phyloP scores from a whole-genome alignment of 2,329 filamentous ascomycete species.

The Stagonosporopsis tanaceti region DNA sequence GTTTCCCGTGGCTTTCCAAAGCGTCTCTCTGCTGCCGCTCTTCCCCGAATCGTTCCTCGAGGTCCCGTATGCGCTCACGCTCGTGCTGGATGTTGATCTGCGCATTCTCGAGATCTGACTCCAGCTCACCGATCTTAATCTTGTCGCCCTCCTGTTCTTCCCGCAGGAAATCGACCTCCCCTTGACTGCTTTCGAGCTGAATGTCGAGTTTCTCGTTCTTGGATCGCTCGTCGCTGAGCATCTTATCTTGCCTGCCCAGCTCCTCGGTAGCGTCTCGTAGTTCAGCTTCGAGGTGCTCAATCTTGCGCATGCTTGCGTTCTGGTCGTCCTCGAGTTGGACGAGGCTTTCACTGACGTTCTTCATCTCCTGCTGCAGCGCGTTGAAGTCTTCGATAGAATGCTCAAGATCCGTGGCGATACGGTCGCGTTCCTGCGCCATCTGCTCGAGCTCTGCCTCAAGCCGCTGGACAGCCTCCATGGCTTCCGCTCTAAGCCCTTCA shows the following conservation, averaged over 20 bases:
- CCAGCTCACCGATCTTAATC: conserved; percentile 94
- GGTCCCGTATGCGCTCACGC: conserved; percentile 68
- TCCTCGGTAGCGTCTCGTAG: conserved; percentile 85
- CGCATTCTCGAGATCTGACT: conserved; percentile 80
- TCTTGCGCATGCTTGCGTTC: conserved; percentile 77
- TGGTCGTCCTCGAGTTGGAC: conserved; percentile 90
- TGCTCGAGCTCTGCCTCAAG: conserved; percentile 73
- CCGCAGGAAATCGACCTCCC: conserved; percentile 91
- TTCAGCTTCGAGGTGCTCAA: conserved; percentile 83
- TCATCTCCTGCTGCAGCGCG: conserved; percentile 93
- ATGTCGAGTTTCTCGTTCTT: conserved; percentile 89
- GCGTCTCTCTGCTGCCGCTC: conserved; percentile 89
- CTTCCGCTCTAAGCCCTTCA: conserved; percentile 63
- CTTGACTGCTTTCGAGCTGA: conserved; percentile 90
- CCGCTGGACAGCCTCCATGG: conserved; percentile 65
- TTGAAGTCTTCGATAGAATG: conserved; percentile 86
- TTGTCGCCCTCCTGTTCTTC: conserved; percentile 98
- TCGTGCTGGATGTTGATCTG: conserved; percentile 84
- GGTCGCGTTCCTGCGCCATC: conserved; percentile 73
- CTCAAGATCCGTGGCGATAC: conserved; percentile 74
- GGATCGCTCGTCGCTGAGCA: conserved; percentile 81
- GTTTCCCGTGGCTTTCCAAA: conserved; percentile 86
- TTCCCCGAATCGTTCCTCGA: conserved; percentile 71
- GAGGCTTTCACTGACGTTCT: conserved; percentile 85
- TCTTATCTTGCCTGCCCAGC: conserved; percentile 83